These are phyloP conservation scores for Cylindrotheca fusiformis DNA, from an alignment of 108 stramenopile genomes.

Conservation along the genomic window DNA sequence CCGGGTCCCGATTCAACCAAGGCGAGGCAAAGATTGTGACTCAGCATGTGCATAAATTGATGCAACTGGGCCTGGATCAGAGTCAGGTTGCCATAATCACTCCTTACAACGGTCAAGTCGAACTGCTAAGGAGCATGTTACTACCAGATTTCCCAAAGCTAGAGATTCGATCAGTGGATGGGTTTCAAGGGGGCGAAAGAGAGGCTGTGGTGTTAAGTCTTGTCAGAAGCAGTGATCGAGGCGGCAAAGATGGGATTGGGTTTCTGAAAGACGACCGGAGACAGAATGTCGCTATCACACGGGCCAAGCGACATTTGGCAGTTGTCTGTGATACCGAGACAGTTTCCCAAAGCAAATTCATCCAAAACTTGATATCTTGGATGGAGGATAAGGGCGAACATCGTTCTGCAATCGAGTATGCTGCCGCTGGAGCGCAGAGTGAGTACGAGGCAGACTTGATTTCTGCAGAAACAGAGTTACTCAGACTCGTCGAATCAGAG, in stretches of 20 bases:
- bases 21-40: constrained; percentile 76
- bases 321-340: constrained; percentile 87
- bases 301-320: constrained; percentile 85
- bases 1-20: constrained; percentile 79
- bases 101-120: constrained; percentile 99
- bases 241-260: constrained; percentile 78
- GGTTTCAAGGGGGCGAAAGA: constrained; percentile 98
- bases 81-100: constrained; percentile 94
- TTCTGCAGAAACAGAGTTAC: constrained; percentile 31
- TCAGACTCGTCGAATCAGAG: constrained; percentile 16
- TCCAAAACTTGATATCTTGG: constrained; percentile 68
- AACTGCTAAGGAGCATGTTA: constrained; percentile 62
- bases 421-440: constrained; percentile 1
- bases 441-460: constrained; percentile 32
- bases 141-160: constrained; percentile 59
- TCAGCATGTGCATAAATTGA: constrained; percentile 69
- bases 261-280: constrained; percentile 94
- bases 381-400: constrained; percentile 76
- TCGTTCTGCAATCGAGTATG: constrained; percentile 67
- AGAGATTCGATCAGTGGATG: constrained; percentile 96
- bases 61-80: constrained; percentile 61
- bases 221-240: constrained; percentile 84
- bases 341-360: constrained; percentile 65
- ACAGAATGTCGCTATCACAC: constrained; percentile 97
- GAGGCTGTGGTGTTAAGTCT: constrained; percentile 96